phyloP scores from a whole-genome alignment of 2,329 filamentous ascomycete genomes.

The Neocatenulostroma microsporum region DNA sequence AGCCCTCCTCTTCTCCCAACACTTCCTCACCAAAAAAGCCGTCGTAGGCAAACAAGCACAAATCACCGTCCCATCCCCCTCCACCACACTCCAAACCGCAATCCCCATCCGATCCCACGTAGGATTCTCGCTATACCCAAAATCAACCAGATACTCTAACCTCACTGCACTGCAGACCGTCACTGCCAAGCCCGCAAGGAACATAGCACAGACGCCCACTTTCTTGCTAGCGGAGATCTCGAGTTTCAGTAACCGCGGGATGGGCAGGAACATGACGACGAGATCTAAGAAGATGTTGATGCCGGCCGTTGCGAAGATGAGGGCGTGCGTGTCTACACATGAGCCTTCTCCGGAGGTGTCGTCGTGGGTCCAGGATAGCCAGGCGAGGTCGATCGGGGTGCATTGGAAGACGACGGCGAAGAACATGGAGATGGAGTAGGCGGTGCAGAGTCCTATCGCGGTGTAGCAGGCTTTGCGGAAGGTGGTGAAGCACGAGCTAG shows the following conservation, averaged over 20 bases:
- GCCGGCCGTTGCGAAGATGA: constrained; percentile 13
- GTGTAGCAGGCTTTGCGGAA: constrained; percentile 1
- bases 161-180: too few species aligned
- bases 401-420: constrained; percentile 3
- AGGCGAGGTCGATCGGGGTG: not conserved
- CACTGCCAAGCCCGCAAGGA: too few species aligned
- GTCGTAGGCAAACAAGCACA: too few species aligned
- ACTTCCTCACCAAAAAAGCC: too few species aligned
- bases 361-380: not conserved
- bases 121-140: too few species aligned
- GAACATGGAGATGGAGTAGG: not conserved
- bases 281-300: constrained; percentile 17
- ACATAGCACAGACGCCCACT: constrained; percentile 13
- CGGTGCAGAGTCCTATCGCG: not conserved
- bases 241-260: constrained; percentile 8
- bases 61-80: too few species aligned
- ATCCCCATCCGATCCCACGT: too few species aligned
- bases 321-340: constrained; percentile 15
- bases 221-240: constrained; percentile 10
- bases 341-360: constrained; percentile 5
- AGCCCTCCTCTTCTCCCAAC: too few species aligned
- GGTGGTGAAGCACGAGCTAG: not conserved
- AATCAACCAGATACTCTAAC: too few species aligned
- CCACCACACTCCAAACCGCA: too few species aligned
- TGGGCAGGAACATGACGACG: constrained; percentile 13